phyloP scores from a whole-genome alignment of 768 basidiomycete species.

The Kwoniella europaea region DNA sequence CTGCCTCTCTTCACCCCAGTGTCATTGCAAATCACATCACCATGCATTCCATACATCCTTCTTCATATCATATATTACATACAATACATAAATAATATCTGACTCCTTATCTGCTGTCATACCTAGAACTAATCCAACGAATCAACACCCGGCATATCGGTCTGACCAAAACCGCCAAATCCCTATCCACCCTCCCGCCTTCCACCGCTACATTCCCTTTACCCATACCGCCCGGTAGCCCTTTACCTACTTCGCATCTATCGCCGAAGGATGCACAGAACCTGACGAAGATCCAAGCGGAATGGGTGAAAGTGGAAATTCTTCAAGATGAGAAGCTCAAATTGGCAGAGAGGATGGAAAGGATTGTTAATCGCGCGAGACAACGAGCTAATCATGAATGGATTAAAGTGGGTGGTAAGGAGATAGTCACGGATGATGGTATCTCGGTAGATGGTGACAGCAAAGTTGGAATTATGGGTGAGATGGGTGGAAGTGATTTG shows the following conservation, averaged over 20 bases:
- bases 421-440: conserved; percentile 37
- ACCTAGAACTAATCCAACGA: conserved; percentile 36
- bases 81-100: no score
- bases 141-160: conserved; percentile 47
- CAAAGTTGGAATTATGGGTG: conserved; percentile 20
- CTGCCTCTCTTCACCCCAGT: no score
- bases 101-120: not conserved
- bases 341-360: conserved; percentile 48
- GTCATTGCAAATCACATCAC: no score
- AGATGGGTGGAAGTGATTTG: conserved; percentile 42
- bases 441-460: not conserved
- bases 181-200: conserved; percentile 3
- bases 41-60: no score
- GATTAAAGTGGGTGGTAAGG: conserved; percentile 53
- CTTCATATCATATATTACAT: no score
- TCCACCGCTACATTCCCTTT: conserved; percentile 33
- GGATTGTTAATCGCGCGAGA: conserved; percentile 48
- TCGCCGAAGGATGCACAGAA: conserved; percentile 45
- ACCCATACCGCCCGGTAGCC: conserved; percentile 31
- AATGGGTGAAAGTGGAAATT: conserved; percentile 54
- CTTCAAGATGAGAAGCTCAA: conserved; percentile 54
- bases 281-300: conserved; percentile 43
- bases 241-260: conserved; percentile 39
- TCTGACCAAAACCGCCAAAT: conserved; percentile 38
- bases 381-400: conserved; percentile 54